Percentiles rank a stretch among this genome's conserved stretches.
phyloP scores from a whole-genome alignment of 2,329 filamentous ascomycete species.

The Pezicula rhizophila region DNA sequence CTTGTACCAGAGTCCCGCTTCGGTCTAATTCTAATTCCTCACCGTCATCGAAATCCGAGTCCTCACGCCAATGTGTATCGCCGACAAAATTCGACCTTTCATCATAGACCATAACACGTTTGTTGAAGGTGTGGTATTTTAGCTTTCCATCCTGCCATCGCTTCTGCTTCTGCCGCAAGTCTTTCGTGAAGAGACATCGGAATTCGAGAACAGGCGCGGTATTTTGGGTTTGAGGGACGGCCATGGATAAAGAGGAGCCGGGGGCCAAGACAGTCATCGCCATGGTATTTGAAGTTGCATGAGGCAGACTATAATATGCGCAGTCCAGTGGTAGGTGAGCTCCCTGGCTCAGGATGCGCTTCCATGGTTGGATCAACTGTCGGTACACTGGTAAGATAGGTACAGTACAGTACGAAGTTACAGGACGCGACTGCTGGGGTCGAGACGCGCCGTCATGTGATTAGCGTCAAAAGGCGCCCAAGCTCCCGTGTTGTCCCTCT shows the following conservation, averaged over 20 bases:
- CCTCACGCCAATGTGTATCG: slow-evolving; percentile 73
- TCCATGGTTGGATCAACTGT: too few relatives aligned
- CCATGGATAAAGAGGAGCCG: slow-evolving; percentile 10
- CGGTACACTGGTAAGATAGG: too few relatives aligned
- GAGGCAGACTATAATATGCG: not conserved
- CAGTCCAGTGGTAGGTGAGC: not conserved
- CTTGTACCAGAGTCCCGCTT: slow-evolving; percentile 71
- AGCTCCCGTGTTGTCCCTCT: too few relatives aligned
- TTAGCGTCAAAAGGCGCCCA: too few relatives aligned
- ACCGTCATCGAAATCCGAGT: slow-evolving; percentile 66
- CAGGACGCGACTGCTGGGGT: too few relatives aligned
- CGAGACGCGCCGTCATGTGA: too few relatives aligned
- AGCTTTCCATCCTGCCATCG: slow-evolving; percentile 90
- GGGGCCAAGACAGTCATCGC: slow-evolving; percentile 5
- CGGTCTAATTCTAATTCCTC: slow-evolving; percentile 77
- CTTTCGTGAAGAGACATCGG: slow-evolving; percentile 80
- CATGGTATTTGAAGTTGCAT: slow-evolving; percentile 3
- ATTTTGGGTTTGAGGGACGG: slow-evolving; percentile 29
- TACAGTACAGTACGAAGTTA: too few relatives aligned
- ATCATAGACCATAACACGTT: slow-evolving; percentile 85
- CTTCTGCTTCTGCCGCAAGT: slow-evolving; percentile 81
- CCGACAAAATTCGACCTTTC: slow-evolving; percentile 74
- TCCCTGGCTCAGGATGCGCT: too few relatives aligned
- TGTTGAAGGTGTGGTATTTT: slow-evolving; percentile 87
- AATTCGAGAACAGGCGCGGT: slow-evolving; percentile 77